Base-by-base conservation (phyloP, 768 basidiomycete species). In the Leccinum uliginosum region DNA sequence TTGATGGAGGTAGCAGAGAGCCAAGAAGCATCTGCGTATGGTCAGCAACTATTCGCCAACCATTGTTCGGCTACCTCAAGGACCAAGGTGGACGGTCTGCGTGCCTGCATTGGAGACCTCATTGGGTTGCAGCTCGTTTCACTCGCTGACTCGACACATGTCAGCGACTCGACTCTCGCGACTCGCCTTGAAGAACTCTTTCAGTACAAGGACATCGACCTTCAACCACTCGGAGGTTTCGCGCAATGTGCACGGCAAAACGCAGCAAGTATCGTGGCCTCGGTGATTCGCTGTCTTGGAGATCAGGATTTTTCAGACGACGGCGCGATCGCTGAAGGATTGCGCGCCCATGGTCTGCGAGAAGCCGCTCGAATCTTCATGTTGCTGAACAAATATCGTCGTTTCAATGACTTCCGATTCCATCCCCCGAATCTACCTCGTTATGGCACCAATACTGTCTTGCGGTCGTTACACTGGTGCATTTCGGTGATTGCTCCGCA, bases 371-470 rank as follows among this genome's bases (percentile, higher is more conserved):
- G 67, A 14, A 74, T 74, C 9, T 91, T 91, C 66, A 67, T 65
- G 21, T 67, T 67, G 4, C 63, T 91, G 56, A 83, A 78, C 38
- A 74, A 71, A 43, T 82, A 84, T 71, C 83, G 89, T 11, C 67
- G 61, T 1, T 54, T 65, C 9, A 74, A 77, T 45, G 78, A 78
- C 40, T 80, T 83, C 58, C 71, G 75, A 38, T 75, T 77, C 17
- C 86, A 92, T 66, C 63, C 71, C 23, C 85, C 86, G n/a, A 89
- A 87, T 62, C 71, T 85, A 32, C 91, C 91, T 2, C 74, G 77
- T 3, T 86, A 80, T 56, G 64, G 73, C 15, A 76, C 85, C 1
- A 56, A 62, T 6, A 75, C 76, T 17, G 68, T 90, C 56, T 68
- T 91, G 15, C 73, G 70, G 12, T 79, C 86, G 9, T 64, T 93